phyloP scores from a whole-genome alignment of 805 yeast genomes.

The Cyberlindnera saturnus region DNA sequence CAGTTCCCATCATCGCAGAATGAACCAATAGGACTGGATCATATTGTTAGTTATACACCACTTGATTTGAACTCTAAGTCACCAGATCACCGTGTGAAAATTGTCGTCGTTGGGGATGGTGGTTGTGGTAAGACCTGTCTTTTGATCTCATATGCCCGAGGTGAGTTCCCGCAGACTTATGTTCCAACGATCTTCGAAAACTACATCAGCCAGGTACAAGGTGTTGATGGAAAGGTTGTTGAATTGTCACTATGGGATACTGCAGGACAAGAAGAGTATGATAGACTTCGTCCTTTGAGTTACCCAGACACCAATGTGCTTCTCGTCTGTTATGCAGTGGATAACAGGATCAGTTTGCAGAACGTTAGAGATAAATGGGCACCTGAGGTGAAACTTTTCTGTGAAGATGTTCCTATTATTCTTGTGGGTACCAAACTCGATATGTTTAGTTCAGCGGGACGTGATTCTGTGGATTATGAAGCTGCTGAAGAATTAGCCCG shows the following conservation, averaged over 20 bases:
- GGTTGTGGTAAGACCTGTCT: constrained; percentile 88
- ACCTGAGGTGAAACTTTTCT: constrained; percentile 79
- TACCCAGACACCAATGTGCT: constrained; percentile 76
- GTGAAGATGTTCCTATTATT: constrained; percentile 72
- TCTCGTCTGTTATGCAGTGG: constrained; percentile 70
- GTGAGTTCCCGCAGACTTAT: constrained; percentile 63
- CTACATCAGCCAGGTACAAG: constrained; percentile 52
- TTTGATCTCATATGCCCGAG: constrained; percentile 57
- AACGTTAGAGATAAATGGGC: constrained; percentile 80
- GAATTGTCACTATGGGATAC: constrained; percentile 85
- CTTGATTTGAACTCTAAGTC: constrained; percentile 20
- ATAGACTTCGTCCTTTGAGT: constrained; percentile 68
- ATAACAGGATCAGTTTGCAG: constrained; percentile 53
- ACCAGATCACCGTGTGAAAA: constrained; percentile 40
- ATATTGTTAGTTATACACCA: constrained; percentile 23
- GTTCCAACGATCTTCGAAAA: constrained; percentile 84
- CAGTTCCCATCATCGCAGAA: background rate
- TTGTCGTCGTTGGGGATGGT: constrained; percentile 86
- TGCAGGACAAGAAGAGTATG: constrained; percentile 87
- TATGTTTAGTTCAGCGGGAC: constrained; percentile 26
- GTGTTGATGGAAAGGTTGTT: constrained; percentile 43
- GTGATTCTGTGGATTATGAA: constrained; percentile 39
- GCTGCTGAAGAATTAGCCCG: constrained; percentile 38
- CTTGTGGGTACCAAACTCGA: constrained; percentile 84
- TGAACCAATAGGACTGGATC: background rate